Conservation (phyloP, 192 early-diverging fungal species). For the Linnemannia elongata region DNA sequence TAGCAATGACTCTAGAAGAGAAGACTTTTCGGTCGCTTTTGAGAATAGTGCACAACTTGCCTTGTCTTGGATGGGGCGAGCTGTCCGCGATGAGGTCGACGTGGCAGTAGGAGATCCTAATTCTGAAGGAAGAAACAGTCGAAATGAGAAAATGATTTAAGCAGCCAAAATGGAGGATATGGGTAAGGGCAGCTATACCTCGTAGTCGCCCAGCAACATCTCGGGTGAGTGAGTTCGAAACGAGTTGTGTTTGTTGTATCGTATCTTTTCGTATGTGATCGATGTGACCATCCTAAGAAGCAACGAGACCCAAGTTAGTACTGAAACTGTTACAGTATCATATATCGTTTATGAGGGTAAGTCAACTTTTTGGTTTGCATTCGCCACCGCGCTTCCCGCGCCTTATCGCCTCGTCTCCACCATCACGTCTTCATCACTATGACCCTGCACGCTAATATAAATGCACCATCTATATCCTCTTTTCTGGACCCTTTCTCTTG, state of each 20-base stretch:
- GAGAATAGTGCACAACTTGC: not conserved
- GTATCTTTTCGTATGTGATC: constrained; percentile 14
- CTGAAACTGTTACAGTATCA: no score
- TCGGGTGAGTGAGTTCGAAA: constrained; percentile 13
- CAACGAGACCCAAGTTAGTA: no score
- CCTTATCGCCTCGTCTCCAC: no score
- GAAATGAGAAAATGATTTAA: constrained; percentile 19
- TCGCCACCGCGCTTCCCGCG: no score
- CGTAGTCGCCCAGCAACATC: constrained; percentile 18
- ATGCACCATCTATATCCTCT: no score
- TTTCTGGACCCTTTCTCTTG: no score
- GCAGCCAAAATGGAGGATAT: constrained; percentile 3
- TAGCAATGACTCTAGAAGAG: constrained; percentile 10
- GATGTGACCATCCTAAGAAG: constrained; percentile 20
- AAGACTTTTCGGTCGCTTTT: not conserved
- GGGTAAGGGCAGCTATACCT: constrained; percentile 10
- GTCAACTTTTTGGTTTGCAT: no score
- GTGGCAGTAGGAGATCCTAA: constrained; percentile 9
- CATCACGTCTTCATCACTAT: no score
- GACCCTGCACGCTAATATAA: no score
- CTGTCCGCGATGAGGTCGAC: constrained; percentile 12
- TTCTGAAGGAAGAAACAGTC: constrained; percentile 9
- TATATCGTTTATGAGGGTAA: no score
- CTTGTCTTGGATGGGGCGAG: constrained; percentile 9
- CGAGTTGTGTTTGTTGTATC: constrained; percentile 14